These are phyloP conservation scores for Coniophora puteana DNA, from an alignment of 1,284 basidiomycete species.

Conservation along the genomic window DNA sequence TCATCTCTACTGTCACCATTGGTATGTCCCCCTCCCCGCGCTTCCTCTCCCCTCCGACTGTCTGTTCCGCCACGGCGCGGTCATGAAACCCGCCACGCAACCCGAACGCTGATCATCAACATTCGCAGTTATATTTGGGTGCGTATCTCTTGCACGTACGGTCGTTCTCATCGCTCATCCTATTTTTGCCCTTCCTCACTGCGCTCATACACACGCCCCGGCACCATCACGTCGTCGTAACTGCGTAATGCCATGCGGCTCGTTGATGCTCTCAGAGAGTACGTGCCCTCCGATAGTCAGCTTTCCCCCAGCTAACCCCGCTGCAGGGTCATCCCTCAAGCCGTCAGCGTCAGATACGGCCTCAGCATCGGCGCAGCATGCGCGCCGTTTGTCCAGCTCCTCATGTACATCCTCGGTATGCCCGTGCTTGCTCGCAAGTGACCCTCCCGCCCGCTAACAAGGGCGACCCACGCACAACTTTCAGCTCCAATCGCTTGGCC, in stretches of 20 bases:
- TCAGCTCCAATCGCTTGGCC: conserved; percentile 85
- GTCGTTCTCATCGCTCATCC: conserved; percentile 4
- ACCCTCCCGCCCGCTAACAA: neutral
- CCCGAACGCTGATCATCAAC: too few relatives aligned
- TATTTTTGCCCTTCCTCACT: too few relatives aligned
- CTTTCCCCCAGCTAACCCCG: neutral
- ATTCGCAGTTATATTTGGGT: conserved; percentile 85
- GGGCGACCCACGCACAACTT: conserved; percentile 1
- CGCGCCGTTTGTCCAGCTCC: conserved; percentile 71
- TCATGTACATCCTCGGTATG: conserved; percentile 81
- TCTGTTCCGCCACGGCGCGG: neutral
- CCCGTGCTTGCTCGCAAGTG: conserved; percentile 6
- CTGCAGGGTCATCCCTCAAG: conserved; percentile 83
- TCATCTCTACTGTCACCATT: conserved; percentile 81
- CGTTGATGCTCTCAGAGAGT: conserved; percentile 42
- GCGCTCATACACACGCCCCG: too few relatives aligned
- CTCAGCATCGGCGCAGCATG: conserved; percentile 86
- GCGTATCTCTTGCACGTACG: conserved; percentile 20
- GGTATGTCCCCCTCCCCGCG: conserved; percentile 40
- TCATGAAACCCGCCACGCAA: too few relatives aligned
- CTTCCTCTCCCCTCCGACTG: conserved; percentile 5
- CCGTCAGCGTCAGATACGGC: conserved; percentile 86
- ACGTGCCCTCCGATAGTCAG: conserved; percentile 13
- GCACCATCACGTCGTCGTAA: neutral
- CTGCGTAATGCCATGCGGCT: neutral